Conservation (phyloP, 805 yeast species). For the Ogataea pignaliae region DNA sequence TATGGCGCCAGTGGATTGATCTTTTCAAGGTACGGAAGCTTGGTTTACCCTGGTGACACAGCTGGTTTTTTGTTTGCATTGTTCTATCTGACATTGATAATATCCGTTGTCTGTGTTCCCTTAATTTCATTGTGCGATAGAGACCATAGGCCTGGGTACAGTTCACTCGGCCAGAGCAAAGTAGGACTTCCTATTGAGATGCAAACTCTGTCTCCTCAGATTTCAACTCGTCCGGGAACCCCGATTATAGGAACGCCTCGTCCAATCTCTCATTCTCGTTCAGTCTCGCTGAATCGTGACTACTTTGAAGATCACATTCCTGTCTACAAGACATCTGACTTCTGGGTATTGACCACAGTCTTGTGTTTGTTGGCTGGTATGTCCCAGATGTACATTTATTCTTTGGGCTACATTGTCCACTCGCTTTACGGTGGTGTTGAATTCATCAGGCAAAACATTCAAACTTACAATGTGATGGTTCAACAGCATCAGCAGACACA, state of each 20-base stretch:
- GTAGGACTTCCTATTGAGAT: neutral
- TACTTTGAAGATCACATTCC: neutral
- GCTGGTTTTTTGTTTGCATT: conserved; percentile 46
- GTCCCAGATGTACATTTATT: conserved; percentile 72
- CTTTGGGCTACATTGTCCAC: conserved; percentile 65
- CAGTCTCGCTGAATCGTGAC: too few relatives aligned
- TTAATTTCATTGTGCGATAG: conserved; percentile 38
- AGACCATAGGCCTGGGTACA: conserved; percentile 23
- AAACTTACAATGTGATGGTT: conserved; percentile 22
- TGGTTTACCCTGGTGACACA: conserved; percentile 55
- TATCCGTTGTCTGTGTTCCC: conserved; percentile 44
- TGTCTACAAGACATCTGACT: conserved; percentile 30
- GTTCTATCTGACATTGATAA: conserved; percentile 36
- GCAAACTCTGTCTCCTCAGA: conserved; percentile 5
- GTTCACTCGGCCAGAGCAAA: neutral
- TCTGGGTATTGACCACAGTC: conserved; percentile 47
- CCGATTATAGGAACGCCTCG: neutral
- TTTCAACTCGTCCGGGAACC: neutral
- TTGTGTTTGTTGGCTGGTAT: conserved; percentile 58
- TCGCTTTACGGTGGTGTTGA: conserved; percentile 35
- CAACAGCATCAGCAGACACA: conserved; percentile 63
- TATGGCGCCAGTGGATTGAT: conserved; percentile 73
- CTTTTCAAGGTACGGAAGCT: conserved; percentile 51
- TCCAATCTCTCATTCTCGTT: too few relatives aligned
- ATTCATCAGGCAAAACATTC: conserved; percentile 8